phyloP scores from a whole-genome alignment of 2,329 filamentous ascomycete genomes.

The Cordyceps tenuipes region DNA sequence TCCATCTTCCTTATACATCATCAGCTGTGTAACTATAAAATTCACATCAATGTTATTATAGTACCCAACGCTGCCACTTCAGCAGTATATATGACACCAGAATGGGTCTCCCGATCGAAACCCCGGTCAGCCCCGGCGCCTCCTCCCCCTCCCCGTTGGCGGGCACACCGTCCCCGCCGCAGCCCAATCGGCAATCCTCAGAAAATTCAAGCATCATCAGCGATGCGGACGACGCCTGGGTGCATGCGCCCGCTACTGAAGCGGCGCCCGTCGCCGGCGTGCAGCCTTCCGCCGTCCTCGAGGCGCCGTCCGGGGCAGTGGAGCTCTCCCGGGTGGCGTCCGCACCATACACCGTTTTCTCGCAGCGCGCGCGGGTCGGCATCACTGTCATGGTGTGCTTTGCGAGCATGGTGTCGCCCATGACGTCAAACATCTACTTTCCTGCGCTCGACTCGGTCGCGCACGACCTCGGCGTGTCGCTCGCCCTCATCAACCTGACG shows the following conservation, averaged over 20 bases:
- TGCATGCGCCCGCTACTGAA: not conserved
- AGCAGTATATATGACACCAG: not conserved
- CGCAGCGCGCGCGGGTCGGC: constrained; percentile 28
- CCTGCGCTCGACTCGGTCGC: constrained; percentile 34
- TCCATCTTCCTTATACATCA: not conserved
- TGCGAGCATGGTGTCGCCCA: constrained; percentile 47
- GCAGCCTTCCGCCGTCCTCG: not conserved
- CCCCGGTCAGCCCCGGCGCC: not conserved
- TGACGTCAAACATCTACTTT: constrained; percentile 52
- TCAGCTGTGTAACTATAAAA: not conserved
- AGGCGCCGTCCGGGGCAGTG: not conserved
- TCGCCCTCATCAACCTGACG: constrained; percentile 38
- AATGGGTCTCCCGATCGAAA: not conserved
- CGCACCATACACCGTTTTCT: constrained; percentile 28
- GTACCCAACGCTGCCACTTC: not conserved
- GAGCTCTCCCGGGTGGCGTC: constrained; percentile 18
- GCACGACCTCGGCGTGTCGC: constrained; percentile 29
- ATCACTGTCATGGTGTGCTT: constrained; percentile 45
- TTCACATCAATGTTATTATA: not conserved
- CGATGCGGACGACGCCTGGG: not conserved
- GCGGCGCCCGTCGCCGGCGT: not conserved
- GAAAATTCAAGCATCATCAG: not conserved
- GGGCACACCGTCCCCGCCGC: not conserved
- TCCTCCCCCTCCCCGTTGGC: not conserved
- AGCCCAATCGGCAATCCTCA: not conserved